A percentile compares a stretch with the other conserved stretches of the same genome.
phyloP scores from a whole-genome alignment of 2,329 filamentous ascomycete genomes.

The Colletotrichum falcatum region DNA sequence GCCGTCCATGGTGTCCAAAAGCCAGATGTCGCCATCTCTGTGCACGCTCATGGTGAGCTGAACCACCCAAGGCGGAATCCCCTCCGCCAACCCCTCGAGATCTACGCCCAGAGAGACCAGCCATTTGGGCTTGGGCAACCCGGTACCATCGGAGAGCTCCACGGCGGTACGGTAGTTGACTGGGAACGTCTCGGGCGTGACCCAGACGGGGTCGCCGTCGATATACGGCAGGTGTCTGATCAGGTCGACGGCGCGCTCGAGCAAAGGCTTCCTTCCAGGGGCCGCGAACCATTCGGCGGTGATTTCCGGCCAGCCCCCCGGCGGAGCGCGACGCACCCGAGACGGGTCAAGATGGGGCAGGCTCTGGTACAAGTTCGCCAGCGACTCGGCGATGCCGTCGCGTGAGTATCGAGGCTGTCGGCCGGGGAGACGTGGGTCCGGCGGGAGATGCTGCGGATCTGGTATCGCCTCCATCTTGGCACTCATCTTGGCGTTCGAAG shows the following conservation, averaged over 20 bases:
- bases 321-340: slow-evolving; percentile 7
- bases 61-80: slow-evolving; percentile 5
- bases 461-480: slow-evolving; percentile 13
- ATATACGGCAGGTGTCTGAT: slow-evolving; percentile 18
- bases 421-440: slow-evolving; percentile 9
- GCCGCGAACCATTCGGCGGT: slow-evolving; percentile 10
- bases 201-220: slow-evolving; percentile 15
- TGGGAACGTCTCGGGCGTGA: slow-evolving; percentile 16
- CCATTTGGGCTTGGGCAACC: slow-evolving; percentile 17
- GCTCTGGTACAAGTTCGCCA: slow-evolving; percentile 4
- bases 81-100: not conserved
- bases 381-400: not conserved
- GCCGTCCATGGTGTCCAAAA: slow-evolving; percentile 21
- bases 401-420: slow-evolving; percentile 15
- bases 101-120: not conserved
- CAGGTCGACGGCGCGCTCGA: slow-evolving; percentile 7
- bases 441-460: slow-evolving; percentile 1
- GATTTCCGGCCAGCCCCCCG: slow-evolving; percentile 19
- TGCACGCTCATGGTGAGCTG: not conserved
- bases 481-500: slow-evolving; percentile 12
- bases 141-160: not conserved
- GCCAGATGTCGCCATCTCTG: slow-evolving; percentile 19
- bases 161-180: slow-evolving; percentile 13
- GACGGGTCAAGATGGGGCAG: slow-evolving; percentile 20
- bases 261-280: not conserved